These are phyloP conservation scores for Durusdinium trenchii DNA, from an alignment of 73 alveolate species.

Conservation along the genomic window DNA sequence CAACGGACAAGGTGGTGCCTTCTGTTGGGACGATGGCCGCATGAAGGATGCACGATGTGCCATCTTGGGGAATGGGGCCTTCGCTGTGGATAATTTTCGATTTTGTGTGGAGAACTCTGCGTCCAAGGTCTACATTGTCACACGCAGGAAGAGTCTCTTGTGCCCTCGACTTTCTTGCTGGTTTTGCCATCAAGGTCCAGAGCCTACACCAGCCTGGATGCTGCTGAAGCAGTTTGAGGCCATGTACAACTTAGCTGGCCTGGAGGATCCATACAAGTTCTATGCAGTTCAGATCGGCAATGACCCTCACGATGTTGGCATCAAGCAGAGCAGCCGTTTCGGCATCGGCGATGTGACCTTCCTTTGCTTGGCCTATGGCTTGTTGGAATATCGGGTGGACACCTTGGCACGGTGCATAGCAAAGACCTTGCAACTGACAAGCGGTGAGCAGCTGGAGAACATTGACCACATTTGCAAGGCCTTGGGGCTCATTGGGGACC, in stretches of 20 bases:
- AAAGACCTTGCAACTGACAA: slow-evolving; percentile 82
- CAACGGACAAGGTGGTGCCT: slow-evolving; percentile 72
- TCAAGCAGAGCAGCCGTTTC: slow-evolving; percentile 89
- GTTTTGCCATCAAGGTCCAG: slow-evolving; percentile 92
- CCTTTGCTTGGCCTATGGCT: slow-evolving; percentile 69
- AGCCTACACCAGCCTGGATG: slow-evolving; percentile 71
- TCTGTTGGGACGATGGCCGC: slow-evolving; percentile 83
- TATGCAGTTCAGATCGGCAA: slow-evolving; percentile 70
- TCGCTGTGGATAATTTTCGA: slow-evolving; percentile 66
- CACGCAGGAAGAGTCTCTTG: slow-evolving; percentile 61
- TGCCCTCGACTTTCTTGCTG: slow-evolving; percentile 71
- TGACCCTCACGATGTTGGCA: slow-evolving; percentile 50
- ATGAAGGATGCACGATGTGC: slow-evolving; percentile 84
- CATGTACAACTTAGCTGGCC: slow-evolving; percentile 42
- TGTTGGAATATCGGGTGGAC: slow-evolving; percentile 72
- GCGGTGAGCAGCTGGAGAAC: slow-evolving; percentile 88
- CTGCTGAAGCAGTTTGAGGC: slow-evolving; percentile 81
- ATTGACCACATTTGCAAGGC: slow-evolving; percentile 91
- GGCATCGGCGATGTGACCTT: slow-evolving; percentile 90
- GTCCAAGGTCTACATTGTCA: slow-evolving; percentile 79
- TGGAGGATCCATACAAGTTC: slow-evolving; percentile 88
- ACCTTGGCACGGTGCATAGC: slow-evolving; percentile 83
- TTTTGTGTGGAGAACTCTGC: slow-evolving; percentile 89
- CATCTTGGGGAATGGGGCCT: slow-evolving; percentile 82
- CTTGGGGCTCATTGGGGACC: slow-evolving; percentile 86